Base-by-base conservation (phyloP, 257 asterid genomes). In the Orobanche coerulescens region DNA sequence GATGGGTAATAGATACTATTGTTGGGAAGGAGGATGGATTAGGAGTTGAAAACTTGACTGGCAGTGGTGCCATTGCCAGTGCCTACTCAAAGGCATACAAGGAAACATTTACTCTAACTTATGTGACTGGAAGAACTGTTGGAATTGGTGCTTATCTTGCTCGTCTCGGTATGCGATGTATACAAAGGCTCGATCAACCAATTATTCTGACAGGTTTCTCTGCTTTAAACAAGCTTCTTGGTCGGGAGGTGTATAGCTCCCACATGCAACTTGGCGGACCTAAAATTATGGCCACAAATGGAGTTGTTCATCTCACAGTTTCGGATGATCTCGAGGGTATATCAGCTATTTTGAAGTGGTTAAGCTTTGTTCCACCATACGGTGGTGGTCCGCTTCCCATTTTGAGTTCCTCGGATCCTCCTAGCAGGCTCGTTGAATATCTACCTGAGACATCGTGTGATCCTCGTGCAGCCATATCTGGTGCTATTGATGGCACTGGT, bases 251-350 rank as follows among this genome's bases (percentile, higher is more conserved):
- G 14, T 89, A 93, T 48, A 93, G 97, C 79, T 93, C 99, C 14
- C 95, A 93, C 82, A 89, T 93, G 97, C 99, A 93, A 61, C 96
- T 93, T 6, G 99, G 99, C 4, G 99, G 99, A 7, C 99, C 99
- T n/a, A 89, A 93, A 75, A 86, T 89, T 50, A 93, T 93, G 99
- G 96, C 95, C 0, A 93, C 96, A 4, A 89, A 89, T 37, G 99
- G 99, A 42, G 97, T 89, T 2, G 99, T 93, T 67, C 99, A 93
- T 82, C 84, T 89, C 55, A 89, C 97, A 0, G 99, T 93, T 37
- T 83, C 90, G 1, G 95, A 93, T 72, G 99, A 93, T 75, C 94
- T 93, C n/a, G 95, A 93, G 78, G 99, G 99, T 36, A 61, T 93
- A 25, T 83, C 96, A 1, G 86, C 88, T 8, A 87, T 89, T 64